A percentile compares a stretch with the other conserved stretches of the same genome.
These are phyloP conservation scores for Talaromyces ruber DNA, from an alignment of 495 filamentous ascomycete species.

Conservation along the genomic window DNA sequence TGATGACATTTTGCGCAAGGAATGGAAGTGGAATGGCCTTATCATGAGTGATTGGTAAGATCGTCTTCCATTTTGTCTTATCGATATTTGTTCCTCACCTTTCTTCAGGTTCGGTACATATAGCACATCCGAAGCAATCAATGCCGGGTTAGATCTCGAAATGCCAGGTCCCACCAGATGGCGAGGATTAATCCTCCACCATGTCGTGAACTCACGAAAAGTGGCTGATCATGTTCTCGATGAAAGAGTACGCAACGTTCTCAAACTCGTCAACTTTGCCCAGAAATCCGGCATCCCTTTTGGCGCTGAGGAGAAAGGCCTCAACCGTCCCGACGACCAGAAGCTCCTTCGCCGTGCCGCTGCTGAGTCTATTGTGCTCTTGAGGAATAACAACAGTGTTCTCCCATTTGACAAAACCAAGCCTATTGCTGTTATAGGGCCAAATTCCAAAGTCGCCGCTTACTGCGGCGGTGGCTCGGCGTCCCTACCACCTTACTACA, in stretches of 20 bases:
- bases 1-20: constrained; percentile 54
- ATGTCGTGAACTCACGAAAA: constrained; percentile 52
- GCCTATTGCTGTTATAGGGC: constrained; percentile 68
- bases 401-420: constrained; percentile 58
- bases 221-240: constrained; percentile 50
- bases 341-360: constrained; percentile 58
- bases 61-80: neutral
- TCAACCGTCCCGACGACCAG: constrained; percentile 58
- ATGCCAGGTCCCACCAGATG: constrained; percentile 66
- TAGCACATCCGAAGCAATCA: constrained; percentile 55
- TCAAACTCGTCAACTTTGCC: constrained; percentile 56
- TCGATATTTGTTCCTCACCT: neutral
- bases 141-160: constrained; percentile 65
- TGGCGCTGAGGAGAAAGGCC: constrained; percentile 50
- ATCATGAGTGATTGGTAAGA: constrained; percentile 68
- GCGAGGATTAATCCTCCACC: constrained; percentile 50
- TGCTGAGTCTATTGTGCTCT: constrained; percentile 63
- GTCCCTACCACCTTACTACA: constrained; percentile 72
- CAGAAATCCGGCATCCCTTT: constrained; percentile 52
- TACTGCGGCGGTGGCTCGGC: constrained; percentile 79
- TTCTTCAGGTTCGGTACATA: constrained; percentile 50
- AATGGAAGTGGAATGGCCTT: constrained; percentile 64
- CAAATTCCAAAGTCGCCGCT: constrained; percentile 68
- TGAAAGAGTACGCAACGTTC: constrained; percentile 51
- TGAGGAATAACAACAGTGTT: constrained; percentile 63